Conservation (phyloP, 2,329 filamentous ascomycete genomes). For the Sporothrix curviconia region DNA sequence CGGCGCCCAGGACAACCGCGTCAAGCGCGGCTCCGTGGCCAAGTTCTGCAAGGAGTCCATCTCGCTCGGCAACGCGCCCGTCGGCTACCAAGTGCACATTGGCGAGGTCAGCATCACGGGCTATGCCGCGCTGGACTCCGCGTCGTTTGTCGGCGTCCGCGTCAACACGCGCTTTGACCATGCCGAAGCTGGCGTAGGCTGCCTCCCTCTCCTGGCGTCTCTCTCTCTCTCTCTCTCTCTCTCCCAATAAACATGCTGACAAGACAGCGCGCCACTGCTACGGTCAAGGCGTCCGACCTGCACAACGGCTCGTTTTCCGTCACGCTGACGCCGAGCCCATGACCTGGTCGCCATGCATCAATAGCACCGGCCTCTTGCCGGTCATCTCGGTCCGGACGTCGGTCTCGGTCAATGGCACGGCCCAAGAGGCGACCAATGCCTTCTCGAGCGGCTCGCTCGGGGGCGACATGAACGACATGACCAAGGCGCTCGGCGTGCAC, state of each 20-base stretch:
- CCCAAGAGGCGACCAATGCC: slow-evolving; percentile 10
- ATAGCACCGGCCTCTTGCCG: slow-evolving; percentile 16
- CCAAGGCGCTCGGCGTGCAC: slow-evolving; percentile 18
- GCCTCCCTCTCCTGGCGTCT: not conserved
- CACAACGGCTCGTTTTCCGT: slow-evolving; percentile 14
- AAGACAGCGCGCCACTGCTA: not conserved
- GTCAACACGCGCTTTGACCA: slow-evolving; percentile 19
- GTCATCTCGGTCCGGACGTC: slow-evolving; percentile 17
- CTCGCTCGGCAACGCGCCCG: slow-evolving; percentile 19
- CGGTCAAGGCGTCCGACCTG: slow-evolving; percentile 14
- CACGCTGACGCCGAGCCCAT: slow-evolving; percentile 11
- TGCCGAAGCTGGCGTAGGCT: slow-evolving; percentile 16
- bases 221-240: not conserved
- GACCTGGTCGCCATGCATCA: slow-evolving; percentile 20
- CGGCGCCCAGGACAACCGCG: slow-evolving; percentile 2
- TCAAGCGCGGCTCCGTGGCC: slow-evolving; percentile 12
- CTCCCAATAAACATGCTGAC: not conserved
- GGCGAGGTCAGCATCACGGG: slow-evolving; percentile 17
- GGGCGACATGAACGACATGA: slow-evolving; percentile 12
- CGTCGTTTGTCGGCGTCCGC: slow-evolving; percentile 16
- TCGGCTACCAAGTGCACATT: slow-evolving; percentile 21
- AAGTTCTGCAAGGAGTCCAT: slow-evolving; percentile 24
- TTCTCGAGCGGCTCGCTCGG: slow-evolving; percentile 18
- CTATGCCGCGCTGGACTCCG: slow-evolving; percentile 17
- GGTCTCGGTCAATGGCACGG: slow-evolving; percentile 18